Evolutionary conservation across 2,329 filamentous ascomycete species (phyloP).

Genomic region (Coniochaeta sp.): DNA sequence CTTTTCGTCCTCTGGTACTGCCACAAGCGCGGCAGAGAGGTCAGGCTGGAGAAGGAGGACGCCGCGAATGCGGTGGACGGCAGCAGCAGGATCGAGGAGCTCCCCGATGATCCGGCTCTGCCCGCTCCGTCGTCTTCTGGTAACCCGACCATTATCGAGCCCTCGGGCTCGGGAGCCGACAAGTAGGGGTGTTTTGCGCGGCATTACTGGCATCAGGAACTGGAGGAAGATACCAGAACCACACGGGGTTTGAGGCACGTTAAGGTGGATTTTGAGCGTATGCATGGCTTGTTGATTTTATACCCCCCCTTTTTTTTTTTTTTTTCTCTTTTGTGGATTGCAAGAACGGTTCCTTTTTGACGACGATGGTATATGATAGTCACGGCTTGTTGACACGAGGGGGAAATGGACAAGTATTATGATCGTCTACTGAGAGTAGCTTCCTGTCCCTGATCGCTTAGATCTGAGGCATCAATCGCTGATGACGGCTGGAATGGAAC

Average conservation of each 20-base stretch:
- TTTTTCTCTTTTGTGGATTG: neutral
- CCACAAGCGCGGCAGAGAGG: constrained; percentile 87
- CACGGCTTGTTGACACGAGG: neutral
- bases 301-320: neutral
- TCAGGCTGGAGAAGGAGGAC: constrained; percentile 51
- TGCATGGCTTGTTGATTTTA: neutral
- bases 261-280: neutral
- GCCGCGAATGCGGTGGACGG: constrained; percentile 11
- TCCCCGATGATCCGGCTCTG: constrained; percentile 38
- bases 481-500: no score
- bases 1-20: constrained; percentile 98
- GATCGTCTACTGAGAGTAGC: neutral
- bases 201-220: no score
- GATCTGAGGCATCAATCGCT: no score
- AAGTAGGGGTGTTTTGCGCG: neutral
- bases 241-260: neutral
- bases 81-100: constrained; percentile 36
- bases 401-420: neutral
- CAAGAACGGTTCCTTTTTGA: neutral
- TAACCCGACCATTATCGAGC: constrained; percentile 6
- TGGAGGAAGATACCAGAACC: no score
- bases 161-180: neutral
- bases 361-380: neutral
- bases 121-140: constrained; percentile 20
- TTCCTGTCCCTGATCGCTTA: neutral